phyloP scores from a whole-genome alignment of 2,329 filamentous ascomycete genomes.

The Fusarium sublunatum region DNA sequence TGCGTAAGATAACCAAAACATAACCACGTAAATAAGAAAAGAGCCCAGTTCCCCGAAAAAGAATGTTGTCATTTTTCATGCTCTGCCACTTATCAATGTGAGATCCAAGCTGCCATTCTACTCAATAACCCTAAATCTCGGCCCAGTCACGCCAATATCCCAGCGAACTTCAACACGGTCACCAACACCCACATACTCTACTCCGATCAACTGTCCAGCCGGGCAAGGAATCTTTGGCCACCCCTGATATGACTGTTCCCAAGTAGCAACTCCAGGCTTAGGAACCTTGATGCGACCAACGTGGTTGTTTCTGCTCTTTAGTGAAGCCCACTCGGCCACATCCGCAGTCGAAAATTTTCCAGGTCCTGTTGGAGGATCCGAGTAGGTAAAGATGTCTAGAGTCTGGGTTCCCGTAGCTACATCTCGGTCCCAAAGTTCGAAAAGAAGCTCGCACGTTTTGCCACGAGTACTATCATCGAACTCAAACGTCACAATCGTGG shows the following conservation, averaged over 20 bases:
- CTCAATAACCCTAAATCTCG: slow-evolving; percentile 9
- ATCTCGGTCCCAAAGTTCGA: slow-evolving; percentile 23
- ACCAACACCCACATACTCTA: slow-evolving; percentile 12
- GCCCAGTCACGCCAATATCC: slow-evolving; percentile 23
- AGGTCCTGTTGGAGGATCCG: background rate
- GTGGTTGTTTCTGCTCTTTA: slow-evolving; percentile 14
- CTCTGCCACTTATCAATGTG: too few species aligned
- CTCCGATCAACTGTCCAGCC: slow-evolving; percentile 11
- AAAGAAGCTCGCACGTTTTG: slow-evolving; percentile 18
- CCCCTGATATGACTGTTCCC: slow-evolving; percentile 4
- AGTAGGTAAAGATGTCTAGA: slow-evolving; percentile 17
- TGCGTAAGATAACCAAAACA: too few species aligned
- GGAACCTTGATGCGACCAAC: slow-evolving; percentile 2
- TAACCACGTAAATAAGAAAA: too few species aligned
- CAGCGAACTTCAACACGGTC: slow-evolving; percentile 17
- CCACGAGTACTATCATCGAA: slow-evolving; percentile 8
- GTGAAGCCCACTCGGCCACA: background rate
- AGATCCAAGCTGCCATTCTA: background rate
- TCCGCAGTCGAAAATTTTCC: background rate
- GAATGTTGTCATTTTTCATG: too few species aligned
- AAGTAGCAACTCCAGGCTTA: slow-evolving; percentile 8
- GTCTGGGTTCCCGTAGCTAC: slow-evolving; percentile 8
- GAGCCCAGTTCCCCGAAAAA: too few species aligned
- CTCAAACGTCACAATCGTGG: slow-evolving; percentile 15
- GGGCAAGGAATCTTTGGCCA: slow-evolving; percentile 22